Percentiles rank a stretch among this genome's conserved stretches.
phyloP scores from a whole-genome alignment of 805 yeast species.

The Candida dajiaensis region DNA sequence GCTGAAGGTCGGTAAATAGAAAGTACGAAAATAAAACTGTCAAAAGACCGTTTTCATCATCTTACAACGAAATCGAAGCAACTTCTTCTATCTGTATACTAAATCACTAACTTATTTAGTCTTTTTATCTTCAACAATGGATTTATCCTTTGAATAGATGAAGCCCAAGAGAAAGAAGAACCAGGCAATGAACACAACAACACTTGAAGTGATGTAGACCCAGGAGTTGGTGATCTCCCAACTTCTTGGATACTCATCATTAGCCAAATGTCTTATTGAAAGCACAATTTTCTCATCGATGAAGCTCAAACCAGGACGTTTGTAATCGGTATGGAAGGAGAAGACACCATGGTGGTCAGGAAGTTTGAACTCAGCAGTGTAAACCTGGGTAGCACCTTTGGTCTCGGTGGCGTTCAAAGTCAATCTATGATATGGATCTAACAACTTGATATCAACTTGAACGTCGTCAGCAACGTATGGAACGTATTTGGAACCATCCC shows the following conservation, averaged over 20 bases:
- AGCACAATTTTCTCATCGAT: slow-evolving; percentile 62
- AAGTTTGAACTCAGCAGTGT: slow-evolving; percentile 50
- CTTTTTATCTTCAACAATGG: slow-evolving; percentile 15
- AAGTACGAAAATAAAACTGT: too few species aligned
- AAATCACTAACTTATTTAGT: slow-evolving; percentile 11
- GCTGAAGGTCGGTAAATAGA: too few species aligned
- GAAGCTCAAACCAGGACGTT: slow-evolving; percentile 67
- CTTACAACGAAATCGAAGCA: neutral
- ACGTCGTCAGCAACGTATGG: slow-evolving; percentile 60
- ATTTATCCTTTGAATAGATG: slow-evolving; percentile 22
- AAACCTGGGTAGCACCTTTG: slow-evolving; percentile 34
- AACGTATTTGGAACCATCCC: slow-evolving; percentile 56
- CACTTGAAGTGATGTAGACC: slow-evolving; percentile 76
- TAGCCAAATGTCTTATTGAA: slow-evolving; percentile 89
- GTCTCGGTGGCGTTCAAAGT: slow-evolving; percentile 41
- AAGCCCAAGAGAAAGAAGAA: slow-evolving; percentile 66
- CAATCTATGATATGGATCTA: slow-evolving; percentile 92
- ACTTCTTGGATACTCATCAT: slow-evolving; percentile 88
- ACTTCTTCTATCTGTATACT: neutral
- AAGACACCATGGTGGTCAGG: slow-evolving; percentile 99
- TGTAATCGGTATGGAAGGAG: slow-evolving; percentile 74
- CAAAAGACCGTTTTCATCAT: too few species aligned
- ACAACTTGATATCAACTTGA: slow-evolving; percentile 82
- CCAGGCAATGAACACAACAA: slow-evolving; percentile 71
- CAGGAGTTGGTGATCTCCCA: slow-evolving; percentile 92